Base-by-base conservation (phyloP, 257 asterid species). In the Solanum chiquidenum region DNA sequence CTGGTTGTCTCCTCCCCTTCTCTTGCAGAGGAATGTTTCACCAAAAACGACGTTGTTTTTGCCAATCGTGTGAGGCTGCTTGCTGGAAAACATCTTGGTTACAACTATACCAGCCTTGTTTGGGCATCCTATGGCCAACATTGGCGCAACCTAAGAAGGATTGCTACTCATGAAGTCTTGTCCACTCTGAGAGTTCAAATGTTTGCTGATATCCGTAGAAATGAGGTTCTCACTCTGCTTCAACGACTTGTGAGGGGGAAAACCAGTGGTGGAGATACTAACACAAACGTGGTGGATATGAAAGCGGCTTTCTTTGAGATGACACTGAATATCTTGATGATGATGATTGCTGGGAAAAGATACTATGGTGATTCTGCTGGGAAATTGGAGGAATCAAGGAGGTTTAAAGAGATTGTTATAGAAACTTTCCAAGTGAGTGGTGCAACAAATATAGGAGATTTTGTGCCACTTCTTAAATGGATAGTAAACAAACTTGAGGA, bases 61-160 rank as follows among this genome's bases (percentile, higher is more conserved):
- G 99, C 98, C 11, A 96, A 96, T 85, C 88, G 98, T 83, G 96
- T 96, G 3, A 83, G 73, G 10, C 87, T 95, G 29, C 93, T 96
- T 16, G 93, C 94, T 25, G 99, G 98, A n/a, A 91, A 91, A 34
- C 87, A 92, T 49, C 92, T 95, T 16, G 98, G 98, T 4, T 92
- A 91, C 88, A 89, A 95, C 11, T 96, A 92, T 84, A 94, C 98
- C 14, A 93, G 91, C 85, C 88, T 96, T 2, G 87, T 92, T 3
- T 93, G 96, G 96, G 62, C 90, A 5, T 77, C 95, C 0, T 93
- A 93, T 33, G 94, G 94, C 29, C 86, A 90, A 5, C 91, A 86
- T 85, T 92, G 94, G 94, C 88, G 94, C 49, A 92, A 90, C 20
- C 85, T 91, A 27, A 87, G 92, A 5, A 84, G 88, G 69, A 86